Evolutionary conservation across 257 asterid genomes (phyloP), one percentile per base, ranked within the genome.

Genomic region (Thymus quinquecostatus): DNA sequence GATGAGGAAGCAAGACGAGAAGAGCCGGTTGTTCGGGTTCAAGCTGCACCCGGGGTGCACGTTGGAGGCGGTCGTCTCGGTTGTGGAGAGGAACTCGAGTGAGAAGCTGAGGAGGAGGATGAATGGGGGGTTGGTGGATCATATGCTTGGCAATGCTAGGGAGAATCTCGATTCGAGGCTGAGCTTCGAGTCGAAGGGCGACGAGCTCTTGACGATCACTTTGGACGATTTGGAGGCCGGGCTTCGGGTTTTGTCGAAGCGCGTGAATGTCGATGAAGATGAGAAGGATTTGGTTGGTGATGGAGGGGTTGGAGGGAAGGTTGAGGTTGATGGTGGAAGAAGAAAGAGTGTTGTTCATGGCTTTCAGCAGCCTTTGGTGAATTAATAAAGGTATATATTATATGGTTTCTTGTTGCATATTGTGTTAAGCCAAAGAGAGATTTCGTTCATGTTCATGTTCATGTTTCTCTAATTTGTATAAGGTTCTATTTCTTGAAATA

Each of bases 41-140:
- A 88, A 75, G 84, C 77, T 92, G 78, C 86, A 90, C 53, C 80
- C 84, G 1, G 62, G 80, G 6, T 90, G 96, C 41, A 87, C 76
- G 8, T 33, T 75, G 0, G 89, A 79, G 1, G 84, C 91, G 2
- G 76, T 92, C 38, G 77, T 86, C 1, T 71, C 75, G 6, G 74
- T 90, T 71, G 78, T 90, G 14, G 88, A 88, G 81, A 72, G 72
- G 65, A 75, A 66, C 45, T 85, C 90, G 32, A 73, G 77, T 0
- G 93, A 90, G 58, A 87, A 83, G 77, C 82, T 87, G 76, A 83
- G 98, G 4, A 81, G 81, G 68, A 95, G 85, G 60, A 71, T 92
- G 96, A 92, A 92, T 9, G 98, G 98, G 51, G 98, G 95, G 44
- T 75, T 90, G 87, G 78, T 88, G 8, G 92, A 88, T 74, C 90